phyloP scores from a whole-genome alignment of 2,329 filamentous ascomycete genomes.

The Triangularia setosa region DNA sequence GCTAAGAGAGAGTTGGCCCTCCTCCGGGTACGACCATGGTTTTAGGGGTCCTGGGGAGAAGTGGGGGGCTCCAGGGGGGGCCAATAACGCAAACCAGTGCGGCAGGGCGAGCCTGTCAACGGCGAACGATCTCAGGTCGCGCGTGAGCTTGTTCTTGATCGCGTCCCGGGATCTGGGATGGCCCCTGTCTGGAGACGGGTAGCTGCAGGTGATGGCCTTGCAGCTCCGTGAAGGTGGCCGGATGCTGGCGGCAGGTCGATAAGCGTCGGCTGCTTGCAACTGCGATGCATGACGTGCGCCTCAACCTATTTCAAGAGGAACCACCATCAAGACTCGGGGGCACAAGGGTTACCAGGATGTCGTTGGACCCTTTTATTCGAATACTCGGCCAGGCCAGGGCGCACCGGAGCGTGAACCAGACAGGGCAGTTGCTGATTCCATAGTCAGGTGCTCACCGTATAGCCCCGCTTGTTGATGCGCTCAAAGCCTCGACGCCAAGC shows the following conservation, averaged over 20 bases:
- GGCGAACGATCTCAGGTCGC: not conserved
- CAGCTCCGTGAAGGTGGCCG: not conserved
- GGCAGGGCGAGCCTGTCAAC: not conserved
- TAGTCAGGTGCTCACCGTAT: not conserved
- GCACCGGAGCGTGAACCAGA: not conserved
- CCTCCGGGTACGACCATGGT: not conserved
- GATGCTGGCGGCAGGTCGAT: not conserved
- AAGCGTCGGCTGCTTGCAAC: not conserved
- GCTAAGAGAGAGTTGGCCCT: not conserved
- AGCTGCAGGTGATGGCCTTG: slow-evolving; percentile 5
- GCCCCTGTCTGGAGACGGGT: not conserved
- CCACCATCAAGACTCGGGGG: not conserved
- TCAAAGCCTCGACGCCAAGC: not conserved
- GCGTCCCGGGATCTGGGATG: slow-evolving; percentile 4
- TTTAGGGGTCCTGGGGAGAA: slow-evolving; percentile 1
- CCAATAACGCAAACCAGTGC: not conserved
- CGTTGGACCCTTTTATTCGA: not conserved
- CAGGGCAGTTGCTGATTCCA: not conserved
- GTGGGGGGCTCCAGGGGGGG: not conserved
- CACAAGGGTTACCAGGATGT: not conserved
- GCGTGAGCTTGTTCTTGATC: not conserved
- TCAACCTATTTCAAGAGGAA: not conserved
- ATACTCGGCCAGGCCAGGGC: not conserved
- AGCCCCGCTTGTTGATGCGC: not conserved
- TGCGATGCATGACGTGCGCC: slow-evolving; percentile 1